Evolutionary conservation across 768 basidiomycete genomes (phyloP).

Genomic region (Pisolithus sp.): DNA sequence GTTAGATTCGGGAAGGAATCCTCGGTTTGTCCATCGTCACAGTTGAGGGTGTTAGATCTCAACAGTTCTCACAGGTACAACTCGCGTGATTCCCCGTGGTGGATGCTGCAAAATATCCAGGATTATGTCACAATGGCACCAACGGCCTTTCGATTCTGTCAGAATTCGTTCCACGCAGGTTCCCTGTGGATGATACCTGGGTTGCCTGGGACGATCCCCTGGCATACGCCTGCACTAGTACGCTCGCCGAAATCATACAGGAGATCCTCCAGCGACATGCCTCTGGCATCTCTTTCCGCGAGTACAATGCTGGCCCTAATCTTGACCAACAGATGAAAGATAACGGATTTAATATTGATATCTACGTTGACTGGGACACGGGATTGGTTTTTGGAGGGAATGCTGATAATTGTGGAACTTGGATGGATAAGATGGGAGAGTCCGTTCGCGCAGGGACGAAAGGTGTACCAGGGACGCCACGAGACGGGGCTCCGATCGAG

Average conservation of each 20-base stretch:
- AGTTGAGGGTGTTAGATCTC: not conserved
- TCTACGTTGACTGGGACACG: constrained; percentile 93
- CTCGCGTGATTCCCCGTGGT: constrained; percentile 97
- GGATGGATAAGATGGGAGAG: constrained; percentile 99
- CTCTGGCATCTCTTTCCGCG: constrained; percentile 86
- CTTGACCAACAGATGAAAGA: constrained; percentile 97
- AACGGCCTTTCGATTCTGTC: constrained; percentile 72
- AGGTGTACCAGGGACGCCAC: constrained; percentile 91
- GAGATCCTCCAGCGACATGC: constrained; percentile 95
- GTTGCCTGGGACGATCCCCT: constrained; percentile 82
- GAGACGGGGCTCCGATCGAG: constrained; percentile 94
- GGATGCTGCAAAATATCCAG: constrained; percentile 98
- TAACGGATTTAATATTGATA: constrained; percentile 88
- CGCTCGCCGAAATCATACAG: constrained; percentile 92
- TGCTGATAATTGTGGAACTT: constrained; percentile 81
- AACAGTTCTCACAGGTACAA: constrained; percentile 57
- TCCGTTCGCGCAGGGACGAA: constrained; percentile 87
- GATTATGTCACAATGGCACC: constrained; percentile 84
- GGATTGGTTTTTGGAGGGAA: constrained; percentile 89
- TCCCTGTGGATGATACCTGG: constrained; percentile 92
- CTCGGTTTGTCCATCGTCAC: constrained; percentile 46
- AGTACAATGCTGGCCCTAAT: constrained; percentile 93
- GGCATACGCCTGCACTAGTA: constrained; percentile 77
- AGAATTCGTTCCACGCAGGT: constrained; percentile 84
- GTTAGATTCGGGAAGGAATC: constrained; percentile 80